Evolutionary conservation across 306 rosid genomes (phyloP).

Genomic region (Citrullus amarus): DNA sequence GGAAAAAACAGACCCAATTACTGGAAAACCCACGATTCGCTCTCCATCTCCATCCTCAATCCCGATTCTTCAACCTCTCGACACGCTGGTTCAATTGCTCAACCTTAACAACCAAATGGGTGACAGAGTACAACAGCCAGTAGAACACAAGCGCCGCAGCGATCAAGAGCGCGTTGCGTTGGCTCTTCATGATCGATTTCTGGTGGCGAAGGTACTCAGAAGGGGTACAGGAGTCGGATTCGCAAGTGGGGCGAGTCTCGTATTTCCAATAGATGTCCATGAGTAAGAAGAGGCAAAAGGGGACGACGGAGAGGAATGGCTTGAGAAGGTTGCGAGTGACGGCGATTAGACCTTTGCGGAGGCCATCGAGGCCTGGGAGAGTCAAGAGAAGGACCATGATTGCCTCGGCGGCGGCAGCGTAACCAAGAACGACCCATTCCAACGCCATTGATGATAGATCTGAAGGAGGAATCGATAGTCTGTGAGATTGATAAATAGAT

Average conservation of each 20-base stretch:
- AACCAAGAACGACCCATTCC: constrained; percentile 93
- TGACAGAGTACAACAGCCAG: constrained; percentile 92
- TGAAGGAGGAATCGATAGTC: background rate
- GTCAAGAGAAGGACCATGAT: constrained; percentile 92
- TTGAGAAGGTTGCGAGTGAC: constrained; percentile 82
- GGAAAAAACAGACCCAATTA: background rate
- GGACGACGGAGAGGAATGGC: constrained; percentile 90
- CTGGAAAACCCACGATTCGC: background rate
- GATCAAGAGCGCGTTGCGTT: constrained; percentile 90
- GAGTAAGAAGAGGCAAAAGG: constrained; percentile 77
- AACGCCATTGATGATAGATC: constrained; percentile 49
- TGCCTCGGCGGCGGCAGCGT: constrained; percentile 94
- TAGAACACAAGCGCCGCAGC: constrained; percentile 74
- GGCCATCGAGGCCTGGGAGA: constrained; percentile 74
- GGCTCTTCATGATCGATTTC: constrained; percentile 98
- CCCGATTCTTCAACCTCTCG: constrained; percentile 66
- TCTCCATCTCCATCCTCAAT: constrained; percentile 23
- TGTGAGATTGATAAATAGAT: background rate
- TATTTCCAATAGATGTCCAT: constrained; percentile 98
- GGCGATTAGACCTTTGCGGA: constrained; percentile 76
- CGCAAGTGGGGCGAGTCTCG: constrained; percentile 70
- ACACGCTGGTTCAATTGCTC: constrained; percentile 80
- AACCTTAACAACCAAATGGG: constrained; percentile 62
- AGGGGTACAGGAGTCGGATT: constrained; percentile 62
- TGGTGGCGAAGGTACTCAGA: constrained; percentile 83